phyloP scores from a whole-genome alignment of 2,329 filamentous ascomycete species.

The Calonectria pauciramosa region DNA sequence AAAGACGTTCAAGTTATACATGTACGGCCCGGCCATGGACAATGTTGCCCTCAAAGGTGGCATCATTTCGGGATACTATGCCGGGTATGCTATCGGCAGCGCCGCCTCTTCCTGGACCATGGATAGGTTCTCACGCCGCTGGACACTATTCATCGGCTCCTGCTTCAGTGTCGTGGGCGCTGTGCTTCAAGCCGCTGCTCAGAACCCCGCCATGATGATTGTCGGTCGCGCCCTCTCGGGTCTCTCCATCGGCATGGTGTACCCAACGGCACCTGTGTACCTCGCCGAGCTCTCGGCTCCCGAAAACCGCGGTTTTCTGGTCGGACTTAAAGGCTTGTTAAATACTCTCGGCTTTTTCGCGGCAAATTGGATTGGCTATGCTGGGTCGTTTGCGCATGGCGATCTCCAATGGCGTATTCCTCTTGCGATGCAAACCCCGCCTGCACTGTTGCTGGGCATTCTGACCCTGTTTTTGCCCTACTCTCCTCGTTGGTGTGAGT shows the following conservation, averaged over 20 bases:
- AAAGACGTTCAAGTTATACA: constrained; percentile 27
- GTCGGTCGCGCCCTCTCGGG: constrained; percentile 58
- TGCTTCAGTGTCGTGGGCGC: constrained; percentile 50
- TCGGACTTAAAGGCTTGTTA: constrained; percentile 53
- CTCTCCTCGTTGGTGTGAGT: constrained; percentile 45
- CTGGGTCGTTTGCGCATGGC: constrained; percentile 48
- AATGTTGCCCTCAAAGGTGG: constrained; percentile 18
- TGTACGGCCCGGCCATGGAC: constrained; percentile 26
- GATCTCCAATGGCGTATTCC: constrained; percentile 53
- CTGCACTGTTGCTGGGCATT: constrained; percentile 41
- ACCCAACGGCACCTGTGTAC: constrained; percentile 47
- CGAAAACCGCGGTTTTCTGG: constrained; percentile 58
- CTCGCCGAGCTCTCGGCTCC: constrained; percentile 61
- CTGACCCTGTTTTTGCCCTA: constrained; percentile 41
- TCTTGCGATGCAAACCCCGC: constrained; percentile 51
- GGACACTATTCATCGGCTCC: constrained; percentile 23
- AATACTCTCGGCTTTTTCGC: constrained; percentile 36
- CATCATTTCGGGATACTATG: constrained; percentile 30
- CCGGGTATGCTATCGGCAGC: constrained; percentile 24
- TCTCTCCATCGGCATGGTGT: constrained; percentile 53
- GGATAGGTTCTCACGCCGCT: constrained; percentile 27
- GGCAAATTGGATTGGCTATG: constrained; percentile 40
- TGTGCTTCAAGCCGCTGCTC: constrained; percentile 57
- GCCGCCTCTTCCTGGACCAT: constrained; percentile 22
- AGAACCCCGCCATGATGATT: constrained; percentile 56